Percentiles rank a stretch among this genome's conserved stretches.
Conservation (phyloP, 108 stramenopile species). For the Skeletonema tropicum region DNA sequence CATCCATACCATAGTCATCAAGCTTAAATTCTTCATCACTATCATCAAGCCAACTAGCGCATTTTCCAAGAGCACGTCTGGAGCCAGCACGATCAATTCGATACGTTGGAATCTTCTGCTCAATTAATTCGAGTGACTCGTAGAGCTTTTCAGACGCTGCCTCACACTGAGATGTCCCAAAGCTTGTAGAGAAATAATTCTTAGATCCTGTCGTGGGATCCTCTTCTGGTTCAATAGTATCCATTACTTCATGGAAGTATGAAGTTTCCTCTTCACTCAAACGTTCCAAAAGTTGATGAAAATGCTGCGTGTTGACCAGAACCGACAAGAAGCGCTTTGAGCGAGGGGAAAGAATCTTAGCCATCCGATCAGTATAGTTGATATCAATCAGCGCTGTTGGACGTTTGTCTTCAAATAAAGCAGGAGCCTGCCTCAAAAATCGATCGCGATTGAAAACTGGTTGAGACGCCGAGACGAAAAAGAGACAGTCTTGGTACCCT, state of each 20-base stretch:
- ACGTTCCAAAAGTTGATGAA: conserved; percentile 77
- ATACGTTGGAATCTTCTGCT: conserved; percentile 84
- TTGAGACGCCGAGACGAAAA: conserved; percentile 67
- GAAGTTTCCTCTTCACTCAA: conserved; percentile 59
- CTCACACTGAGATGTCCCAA: conserved; percentile 48
- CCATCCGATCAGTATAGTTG: conserved; percentile 19
- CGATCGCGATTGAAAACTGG: conserved; percentile 87
- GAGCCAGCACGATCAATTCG: conserved; percentile 55
- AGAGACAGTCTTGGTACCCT: conserved; percentile 86
- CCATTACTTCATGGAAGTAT: conserved; percentile 88
- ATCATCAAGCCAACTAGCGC: conserved; percentile 44
- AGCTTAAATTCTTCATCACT: conserved; percentile 53
- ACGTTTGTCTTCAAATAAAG: conserved; percentile 73
- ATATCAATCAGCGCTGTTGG: conserved; percentile 34
- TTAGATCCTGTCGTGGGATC: conserved; percentile 26
- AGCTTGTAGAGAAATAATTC: conserved; percentile 29
- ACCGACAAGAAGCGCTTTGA: conserved; percentile 81
- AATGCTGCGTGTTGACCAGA: conserved; percentile 85
- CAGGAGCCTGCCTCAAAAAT: conserved; percentile 80
- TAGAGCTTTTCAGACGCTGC: conserved; percentile 48
- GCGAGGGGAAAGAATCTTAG: conserved; percentile 65
- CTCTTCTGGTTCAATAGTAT: conserved; percentile 53
- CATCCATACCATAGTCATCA: conserved; percentile 31
- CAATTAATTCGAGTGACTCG: conserved; percentile 65
- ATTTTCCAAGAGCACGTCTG: conserved; percentile 20